These are phyloP conservation scores for Podaxis pistillaris DNA, from an alignment of 768 basidiomycete genomes.

Conservation along the genomic window DNA sequence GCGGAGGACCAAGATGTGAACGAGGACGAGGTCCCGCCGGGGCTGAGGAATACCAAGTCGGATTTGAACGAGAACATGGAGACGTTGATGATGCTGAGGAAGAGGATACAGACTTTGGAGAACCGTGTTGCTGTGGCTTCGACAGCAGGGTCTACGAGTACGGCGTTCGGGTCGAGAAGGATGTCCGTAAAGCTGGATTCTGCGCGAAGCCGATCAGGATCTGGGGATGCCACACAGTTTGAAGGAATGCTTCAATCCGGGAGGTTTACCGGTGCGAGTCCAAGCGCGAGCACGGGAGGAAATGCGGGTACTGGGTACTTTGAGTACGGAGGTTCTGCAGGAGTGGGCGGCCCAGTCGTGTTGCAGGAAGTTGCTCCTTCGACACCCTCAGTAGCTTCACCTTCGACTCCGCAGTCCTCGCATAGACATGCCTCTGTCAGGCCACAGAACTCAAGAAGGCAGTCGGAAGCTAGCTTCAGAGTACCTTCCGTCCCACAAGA, in stretches of 20 bases:
- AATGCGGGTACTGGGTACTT: not conserved
- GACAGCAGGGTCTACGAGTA: not conserved
- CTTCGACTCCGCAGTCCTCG: not conserved
- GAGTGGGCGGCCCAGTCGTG: not conserved
- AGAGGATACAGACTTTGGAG: slow-evolving; percentile 9
- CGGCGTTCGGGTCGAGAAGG: too few relatives aligned
- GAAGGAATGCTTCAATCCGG: not conserved
- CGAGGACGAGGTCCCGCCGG: slow-evolving; percentile 1
- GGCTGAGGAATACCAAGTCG: not conserved
- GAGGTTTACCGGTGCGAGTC: not conserved
- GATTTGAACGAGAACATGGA: slow-evolving; percentile 9
- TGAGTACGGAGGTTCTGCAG: not conserved
- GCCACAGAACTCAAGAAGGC: not conserved
- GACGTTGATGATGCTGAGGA: slow-evolving; percentile 1
- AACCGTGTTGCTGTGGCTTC: slow-evolving; percentile 1
- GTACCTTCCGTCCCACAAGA: slow-evolving; percentile 1
- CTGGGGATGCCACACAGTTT: too few relatives aligned
- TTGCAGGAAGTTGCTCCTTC: not conserved
- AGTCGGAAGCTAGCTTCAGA: slow-evolving; percentile 1
- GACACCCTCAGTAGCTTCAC: not conserved
- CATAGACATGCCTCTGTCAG: not conserved
- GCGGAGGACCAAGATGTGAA: not conserved
- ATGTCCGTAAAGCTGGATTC: too few relatives aligned
- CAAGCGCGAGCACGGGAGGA: not conserved
- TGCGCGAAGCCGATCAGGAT: too few relatives aligned